Evolutionary conservation across 169 alveolate species (phyloP), one percentile per base, ranked within the genome.

Genomic region (Eimeria zaria): DNA sequence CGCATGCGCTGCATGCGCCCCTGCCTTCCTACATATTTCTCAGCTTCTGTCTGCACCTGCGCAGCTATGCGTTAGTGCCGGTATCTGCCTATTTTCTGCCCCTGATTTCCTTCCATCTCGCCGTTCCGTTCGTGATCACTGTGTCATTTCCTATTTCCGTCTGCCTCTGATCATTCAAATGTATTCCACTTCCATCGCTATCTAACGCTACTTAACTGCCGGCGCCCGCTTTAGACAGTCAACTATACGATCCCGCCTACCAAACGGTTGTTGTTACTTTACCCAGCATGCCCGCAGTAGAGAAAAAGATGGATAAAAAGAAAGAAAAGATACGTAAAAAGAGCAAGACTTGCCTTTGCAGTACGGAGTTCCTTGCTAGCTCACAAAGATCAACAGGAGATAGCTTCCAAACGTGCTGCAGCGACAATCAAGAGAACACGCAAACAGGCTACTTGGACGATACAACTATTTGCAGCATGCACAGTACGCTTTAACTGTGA

Each of bases 311-410:
- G 51, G 80, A 12, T 36, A 30, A 3, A 27, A 36, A 69, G 27
- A 20, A 69, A 69, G 3, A 33, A 4, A 24, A 69, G 24, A 12
- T 36, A 11, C 51, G 51, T 33, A 69, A 27, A 1, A 36, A 69
- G 36, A 33, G 12, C 12, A 41, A 18, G 74, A 44, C 95, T 39
- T 39, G 96, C 97, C 98, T 97, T 96, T 99, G 99, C 84, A 98
- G 97, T 51, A 99, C 99, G 27, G 99, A 98, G 96, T 98, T 98
- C 89, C 99, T 97, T 33, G 99, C 99, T 36, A 99, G 95, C 97
- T 99, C 99, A 87, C 99, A 98, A 46, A 98, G 96, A 96, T 98
- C 99, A 30, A 98, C 99, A 7, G 98, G 96, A 51, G 98, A 97
- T 4, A 98, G 97, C 95, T 98, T 98, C 99, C 99, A 98, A 24